phyloP scores from a whole-genome alignment of 192 early-diverging fungal species.

The Rhizophagus sp. region DNA sequence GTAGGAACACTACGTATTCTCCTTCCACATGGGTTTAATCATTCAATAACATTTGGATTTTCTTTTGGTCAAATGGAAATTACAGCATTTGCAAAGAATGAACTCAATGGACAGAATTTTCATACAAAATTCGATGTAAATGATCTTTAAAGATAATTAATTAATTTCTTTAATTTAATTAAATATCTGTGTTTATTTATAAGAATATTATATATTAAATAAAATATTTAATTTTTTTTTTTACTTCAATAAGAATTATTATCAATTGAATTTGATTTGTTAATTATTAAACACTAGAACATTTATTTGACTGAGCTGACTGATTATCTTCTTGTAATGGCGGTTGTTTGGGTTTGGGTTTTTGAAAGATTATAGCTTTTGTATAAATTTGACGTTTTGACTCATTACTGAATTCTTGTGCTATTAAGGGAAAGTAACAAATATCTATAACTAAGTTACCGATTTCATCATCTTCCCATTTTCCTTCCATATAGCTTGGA shows the following conservation, averaged over 20 bases:
- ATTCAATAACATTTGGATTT: background rate
- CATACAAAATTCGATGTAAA: background rate
- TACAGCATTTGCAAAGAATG: background rate
- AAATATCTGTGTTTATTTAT: no score
- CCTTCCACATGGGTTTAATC: background rate
- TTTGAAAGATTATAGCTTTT: background rate
- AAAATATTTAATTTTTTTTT: no score
- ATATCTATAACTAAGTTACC: background rate
- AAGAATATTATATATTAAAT: no score
- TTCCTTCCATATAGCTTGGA: background rate
- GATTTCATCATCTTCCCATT: background rate
- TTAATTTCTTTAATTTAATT: no score
- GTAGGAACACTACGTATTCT: background rate
- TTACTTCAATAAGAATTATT: no score
- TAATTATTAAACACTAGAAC: no score
- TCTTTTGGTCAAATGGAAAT: background rate
- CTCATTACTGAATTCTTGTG: background rate
- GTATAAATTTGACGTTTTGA: conserved; percentile 7
- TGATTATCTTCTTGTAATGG: no score
- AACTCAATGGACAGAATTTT: background rate
- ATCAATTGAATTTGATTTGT: no score
- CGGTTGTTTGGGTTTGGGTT: background rate
- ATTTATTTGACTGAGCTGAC: no score
- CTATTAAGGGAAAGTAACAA: conserved; percentile 23
- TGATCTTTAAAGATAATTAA: background rate